Evolutionary conservation across 352 stramenopile genomes (phyloP).

Genomic region (Phytopythium vexans): DNA sequence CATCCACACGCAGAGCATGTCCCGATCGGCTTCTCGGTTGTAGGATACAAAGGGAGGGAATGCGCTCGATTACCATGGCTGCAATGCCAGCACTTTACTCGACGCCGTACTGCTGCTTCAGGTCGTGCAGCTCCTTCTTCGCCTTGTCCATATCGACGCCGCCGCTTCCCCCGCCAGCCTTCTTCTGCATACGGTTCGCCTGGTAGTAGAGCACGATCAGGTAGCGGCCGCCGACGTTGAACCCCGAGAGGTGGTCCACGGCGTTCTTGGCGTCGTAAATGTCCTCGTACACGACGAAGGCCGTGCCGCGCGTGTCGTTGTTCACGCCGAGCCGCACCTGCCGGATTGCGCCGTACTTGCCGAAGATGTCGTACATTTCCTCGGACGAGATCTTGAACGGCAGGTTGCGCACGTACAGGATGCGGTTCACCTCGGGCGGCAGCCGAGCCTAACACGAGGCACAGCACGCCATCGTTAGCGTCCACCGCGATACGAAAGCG

Average conservation of each 20-base stretch:
- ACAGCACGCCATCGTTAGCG: not conserved
- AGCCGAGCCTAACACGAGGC: constrained; percentile 67
- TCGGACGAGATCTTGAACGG: constrained; percentile 99
- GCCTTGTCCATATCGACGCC: constrained; percentile 57
- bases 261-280: constrained; percentile 99
- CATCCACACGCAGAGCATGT: too few relatives aligned
- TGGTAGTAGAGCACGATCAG: constrained; percentile 99
- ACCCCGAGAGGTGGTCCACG: constrained; percentile 98
- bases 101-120: constrained; percentile 86
- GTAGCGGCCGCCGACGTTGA: constrained; percentile 99
- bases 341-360: constrained; percentile 99
- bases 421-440: constrained; percentile 97
- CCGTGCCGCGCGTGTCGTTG: constrained; percentile 95
- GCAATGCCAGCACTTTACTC: constrained; percentile 31
- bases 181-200: constrained; percentile 80
- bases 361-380: constrained; percentile 99
- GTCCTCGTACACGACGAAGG: constrained; percentile 99
- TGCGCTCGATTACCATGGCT: too few relatives aligned
- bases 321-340: constrained; percentile 94
- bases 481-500: not conserved
- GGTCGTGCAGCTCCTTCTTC: constrained; percentile 73
- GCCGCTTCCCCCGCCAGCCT: constrained; percentile 21
- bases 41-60: too few relatives aligned
- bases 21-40: too few relatives aligned
- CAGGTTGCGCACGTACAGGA: constrained; percentile 97